Conservation (phyloP, 768 basidiomycete species). For the Nidula microcarpa region DNA sequence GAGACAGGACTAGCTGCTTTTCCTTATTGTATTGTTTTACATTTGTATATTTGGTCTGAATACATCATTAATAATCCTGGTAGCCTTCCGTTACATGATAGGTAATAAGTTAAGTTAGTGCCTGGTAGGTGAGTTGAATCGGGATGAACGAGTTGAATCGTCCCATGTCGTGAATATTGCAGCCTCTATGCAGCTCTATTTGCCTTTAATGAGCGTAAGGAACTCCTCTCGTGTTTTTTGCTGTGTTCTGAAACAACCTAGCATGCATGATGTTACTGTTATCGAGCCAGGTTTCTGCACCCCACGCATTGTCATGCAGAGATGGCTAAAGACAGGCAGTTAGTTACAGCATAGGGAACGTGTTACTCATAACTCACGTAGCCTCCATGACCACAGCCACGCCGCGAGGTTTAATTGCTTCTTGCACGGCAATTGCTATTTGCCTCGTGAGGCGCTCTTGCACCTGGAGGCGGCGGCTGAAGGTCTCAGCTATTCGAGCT, state of each 20-base stretch:
- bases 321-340: constrained; percentile 53
- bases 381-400: constrained; percentile 99
- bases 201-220: constrained; percentile 74
- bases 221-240: constrained; percentile 99
- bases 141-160: constrained; percentile 25
- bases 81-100: constrained; percentile 1
- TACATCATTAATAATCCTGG: constrained; percentile 8
- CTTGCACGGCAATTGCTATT: constrained; percentile 96
- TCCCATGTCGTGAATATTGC: background rate
- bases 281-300: constrained; percentile 97
- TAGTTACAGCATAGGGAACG: background rate
- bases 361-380: constrained; percentile 55
- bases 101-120: constrained; percentile 5
- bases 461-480: constrained; percentile 92
- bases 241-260: constrained; percentile 97
- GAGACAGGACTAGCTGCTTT: constrained; percentile 47
- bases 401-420: constrained; percentile 95
- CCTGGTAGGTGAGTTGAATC: constrained; percentile 4
- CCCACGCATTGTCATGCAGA: constrained; percentile 99
- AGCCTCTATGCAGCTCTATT: constrained; percentile 32
- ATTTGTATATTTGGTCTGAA: constrained; percentile 5
- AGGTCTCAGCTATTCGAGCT: constrained; percentile 95
- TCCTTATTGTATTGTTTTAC: constrained; percentile 12
- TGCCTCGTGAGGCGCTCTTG: constrained; percentile 98
- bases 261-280: constrained; percentile 96